phyloP scores from a whole-genome alignment of 208 protist genomes.

The Endotrypanum monterogeii region DNA sequence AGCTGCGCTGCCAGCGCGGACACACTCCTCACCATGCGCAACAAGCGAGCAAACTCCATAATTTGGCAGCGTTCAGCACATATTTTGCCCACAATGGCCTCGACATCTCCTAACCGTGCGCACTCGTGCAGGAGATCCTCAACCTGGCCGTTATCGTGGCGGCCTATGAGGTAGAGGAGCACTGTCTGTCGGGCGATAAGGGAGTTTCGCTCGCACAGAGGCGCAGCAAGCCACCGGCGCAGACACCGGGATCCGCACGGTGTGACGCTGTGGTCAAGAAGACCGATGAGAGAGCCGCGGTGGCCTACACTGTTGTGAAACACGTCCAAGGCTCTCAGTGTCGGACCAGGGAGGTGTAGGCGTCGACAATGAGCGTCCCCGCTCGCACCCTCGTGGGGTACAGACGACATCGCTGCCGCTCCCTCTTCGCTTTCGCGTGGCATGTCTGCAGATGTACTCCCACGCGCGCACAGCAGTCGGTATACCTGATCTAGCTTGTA shows the following conservation, averaged over 20 bases:
- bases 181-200: slow-evolving; percentile 55
- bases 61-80: slow-evolving; percentile 74
- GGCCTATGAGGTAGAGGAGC: slow-evolving; percentile 47
- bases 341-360: slow-evolving; percentile 57
- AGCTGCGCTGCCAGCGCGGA: slow-evolving; percentile 34
- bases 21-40: slow-evolving; percentile 49
- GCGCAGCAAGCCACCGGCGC: slow-evolving; percentile 69
- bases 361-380: background rate
- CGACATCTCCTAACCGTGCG: slow-evolving; percentile 68
- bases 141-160: slow-evolving; percentile 39
- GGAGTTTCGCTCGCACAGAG: slow-evolving; percentile 34
- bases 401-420: background rate
- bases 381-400: background rate
- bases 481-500: slow-evolving; percentile 67
- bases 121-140: slow-evolving; percentile 72
- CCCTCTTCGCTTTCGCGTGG: background rate
- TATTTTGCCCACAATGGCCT: slow-evolving; percentile 77
- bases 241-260: slow-evolving; percentile 59
- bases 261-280: slow-evolving; percentile 79
- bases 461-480: slow-evolving; percentile 28
- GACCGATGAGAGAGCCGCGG: slow-evolving; percentile 50
- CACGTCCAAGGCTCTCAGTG: slow-evolving; percentile 82
- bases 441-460: background rate
- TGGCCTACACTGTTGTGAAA: slow-evolving; percentile 63
- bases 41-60: slow-evolving; percentile 70